phyloP scores from a whole-genome alignment of 371 early-diverging fungal species.

The Mucor indicus region DNA sequence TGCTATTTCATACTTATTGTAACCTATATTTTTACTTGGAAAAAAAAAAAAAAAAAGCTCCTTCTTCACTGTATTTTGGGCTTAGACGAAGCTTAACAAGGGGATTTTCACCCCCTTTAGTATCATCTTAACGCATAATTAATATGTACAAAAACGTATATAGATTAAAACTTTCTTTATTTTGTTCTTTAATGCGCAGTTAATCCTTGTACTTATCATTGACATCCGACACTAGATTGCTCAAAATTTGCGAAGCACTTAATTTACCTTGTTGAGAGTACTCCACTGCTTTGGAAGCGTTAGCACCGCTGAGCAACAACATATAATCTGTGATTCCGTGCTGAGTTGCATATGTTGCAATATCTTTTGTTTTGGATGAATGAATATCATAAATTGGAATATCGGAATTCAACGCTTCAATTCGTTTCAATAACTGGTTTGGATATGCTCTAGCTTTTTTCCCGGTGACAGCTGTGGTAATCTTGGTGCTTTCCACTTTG shows the following conservation, averaged over 20 bases:
- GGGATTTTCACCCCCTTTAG: too few relatives aligned
- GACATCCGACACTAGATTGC: conserved; percentile 25
- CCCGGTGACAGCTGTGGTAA: conserved; percentile 34
- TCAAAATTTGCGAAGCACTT: conserved; percentile 24
- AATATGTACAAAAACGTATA: too few relatives aligned
- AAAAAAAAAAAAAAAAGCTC: too few relatives aligned
- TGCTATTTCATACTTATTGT: too few relatives aligned
- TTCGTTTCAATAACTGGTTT: conserved; percentile 30
- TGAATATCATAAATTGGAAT: conserved; percentile 41
- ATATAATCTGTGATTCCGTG: conserved; percentile 28
- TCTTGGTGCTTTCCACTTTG: conserved; percentile 11
- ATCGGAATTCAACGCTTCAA: conserved; percentile 12
- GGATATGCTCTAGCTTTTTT: conserved; percentile 33
- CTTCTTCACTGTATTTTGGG: too few relatives aligned
- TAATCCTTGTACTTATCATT: not conserved
- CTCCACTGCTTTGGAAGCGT: conserved; percentile 21
- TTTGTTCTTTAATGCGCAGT: too few relatives aligned
- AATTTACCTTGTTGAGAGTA: conserved; percentile 36
- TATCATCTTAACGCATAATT: too few relatives aligned
- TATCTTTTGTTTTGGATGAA: conserved; percentile 40
- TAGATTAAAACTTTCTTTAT: too few relatives aligned
- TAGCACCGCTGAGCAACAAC: conserved; percentile 28
- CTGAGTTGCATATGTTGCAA: conserved; percentile 24
- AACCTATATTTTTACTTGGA: too few relatives aligned
- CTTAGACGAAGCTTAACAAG: too few relatives aligned